These are phyloP conservation scores for Wickerhamomyces hampshirensis DNA, from an alignment of 805 yeast species.

Conservation along the genomic window DNA sequence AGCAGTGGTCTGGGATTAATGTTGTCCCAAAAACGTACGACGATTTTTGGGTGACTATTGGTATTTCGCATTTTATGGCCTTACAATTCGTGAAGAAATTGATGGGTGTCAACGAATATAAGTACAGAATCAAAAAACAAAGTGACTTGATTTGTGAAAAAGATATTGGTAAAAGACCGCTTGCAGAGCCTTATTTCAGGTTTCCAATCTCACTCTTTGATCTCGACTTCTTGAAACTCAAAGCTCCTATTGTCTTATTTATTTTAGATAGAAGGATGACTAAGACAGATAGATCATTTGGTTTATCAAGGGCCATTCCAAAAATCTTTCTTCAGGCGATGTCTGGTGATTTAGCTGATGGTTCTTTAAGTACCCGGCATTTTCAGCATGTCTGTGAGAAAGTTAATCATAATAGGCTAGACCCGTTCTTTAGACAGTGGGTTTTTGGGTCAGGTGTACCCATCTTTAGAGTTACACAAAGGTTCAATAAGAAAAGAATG, in stretches of 20 bases:
- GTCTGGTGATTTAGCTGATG: conserved; percentile 86
- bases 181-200: conserved; percentile 64
- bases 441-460: conserved; percentile 87
- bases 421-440: conserved; percentile 89
- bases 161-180: conserved; percentile 76
- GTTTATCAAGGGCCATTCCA: conserved; percentile 85
- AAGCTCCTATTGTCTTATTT: conserved; percentile 80
- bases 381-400: conserved; percentile 93
- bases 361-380: conserved; percentile 73
- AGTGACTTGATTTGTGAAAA: conserved; percentile 64
- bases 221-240: conserved; percentile 63
- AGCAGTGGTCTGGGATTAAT: conserved; percentile 92
- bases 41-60: conserved; percentile 87
- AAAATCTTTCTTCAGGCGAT: conserved; percentile 88
- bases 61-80: conserved; percentile 82
- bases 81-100: conserved; percentile 60
- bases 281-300: conserved; percentile 91
- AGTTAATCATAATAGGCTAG: conserved; percentile 82
- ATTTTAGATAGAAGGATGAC: conserved; percentile 91
- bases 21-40: conserved; percentile 75
- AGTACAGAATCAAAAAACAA: conserved; percentile 59
- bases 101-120: conserved; percentile 81
- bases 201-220: conserved; percentile 64
- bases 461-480: conserved; percentile 78
- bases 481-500: conserved; percentile 90